These are phyloP conservation scores for Candida sonorensis DNA, from an alignment of 805 yeast species.

Conservation along the genomic window DNA sequence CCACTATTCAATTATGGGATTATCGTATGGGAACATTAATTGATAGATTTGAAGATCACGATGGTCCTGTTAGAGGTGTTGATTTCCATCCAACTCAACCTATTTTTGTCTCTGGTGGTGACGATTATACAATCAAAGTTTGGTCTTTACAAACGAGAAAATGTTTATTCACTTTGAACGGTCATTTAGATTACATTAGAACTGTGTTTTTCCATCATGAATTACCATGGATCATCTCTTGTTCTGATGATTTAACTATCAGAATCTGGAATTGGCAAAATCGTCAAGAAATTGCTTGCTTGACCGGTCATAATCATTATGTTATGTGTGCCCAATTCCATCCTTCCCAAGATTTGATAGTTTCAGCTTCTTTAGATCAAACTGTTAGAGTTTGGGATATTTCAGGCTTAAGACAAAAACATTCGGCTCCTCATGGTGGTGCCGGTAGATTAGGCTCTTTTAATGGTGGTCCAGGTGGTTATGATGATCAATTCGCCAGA, in stretches of 20 bases:
- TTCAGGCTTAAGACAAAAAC: constrained; percentile 88
- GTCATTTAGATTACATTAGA: constrained; percentile 93
- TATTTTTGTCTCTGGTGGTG: constrained; percentile 94
- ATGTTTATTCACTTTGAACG: constrained; percentile 84
- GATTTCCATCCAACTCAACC: constrained; percentile 99
- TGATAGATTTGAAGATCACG: constrained; percentile 96
- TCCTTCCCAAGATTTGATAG: constrained; percentile 89
- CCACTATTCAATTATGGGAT: constrained; percentile 99
- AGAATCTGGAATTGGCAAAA: constrained; percentile 99
- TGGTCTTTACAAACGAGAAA: constrained; percentile 93
- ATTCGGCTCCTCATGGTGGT: constrained; percentile 61
- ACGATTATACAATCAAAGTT: constrained; percentile 89
- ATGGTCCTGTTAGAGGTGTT: constrained; percentile 94
- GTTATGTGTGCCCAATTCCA: constrained; percentile 98
- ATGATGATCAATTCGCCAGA: constrained; percentile 43
- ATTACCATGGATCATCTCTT: constrained; percentile 94
- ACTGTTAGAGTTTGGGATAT: constrained; percentile 99
- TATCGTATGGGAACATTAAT: constrained; percentile 97
- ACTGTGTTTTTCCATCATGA: constrained; percentile 93
- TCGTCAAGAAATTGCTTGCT: constrained; percentile 91
- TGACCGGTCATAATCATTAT: constrained; percentile 97
- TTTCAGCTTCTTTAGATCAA: constrained; percentile 93
- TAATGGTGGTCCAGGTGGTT: constrained; percentile 29
- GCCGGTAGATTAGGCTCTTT: constrained; percentile 28
- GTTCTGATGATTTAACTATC: constrained; percentile 97